These are phyloP conservation scores for Quercus engelmannii DNA, from an alignment of 306 rosid genomes.

Conservation along the genomic window DNA sequence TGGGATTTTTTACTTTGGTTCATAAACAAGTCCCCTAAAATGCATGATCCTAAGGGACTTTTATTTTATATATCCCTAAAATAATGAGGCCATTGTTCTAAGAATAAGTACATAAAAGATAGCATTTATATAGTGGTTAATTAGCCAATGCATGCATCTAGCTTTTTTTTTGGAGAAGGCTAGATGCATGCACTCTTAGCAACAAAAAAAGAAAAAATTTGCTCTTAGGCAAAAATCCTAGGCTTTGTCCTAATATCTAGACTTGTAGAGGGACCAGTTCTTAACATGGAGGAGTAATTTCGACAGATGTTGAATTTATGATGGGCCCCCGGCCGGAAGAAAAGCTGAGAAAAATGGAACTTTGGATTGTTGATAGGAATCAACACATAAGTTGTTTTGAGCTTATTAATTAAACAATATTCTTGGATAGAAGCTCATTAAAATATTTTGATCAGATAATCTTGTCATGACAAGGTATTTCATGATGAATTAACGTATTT, in stretches of 20 bases:
- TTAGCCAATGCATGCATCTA: too few species aligned
- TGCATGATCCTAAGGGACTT: background rate
- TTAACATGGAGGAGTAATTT: background rate
- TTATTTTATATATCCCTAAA: background rate
- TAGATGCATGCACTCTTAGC: too few species aligned
- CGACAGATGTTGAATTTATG: background rate
- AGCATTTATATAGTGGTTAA: too few species aligned
- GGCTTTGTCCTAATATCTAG: background rate
- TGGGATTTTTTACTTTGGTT: background rate
- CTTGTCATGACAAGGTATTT: background rate
- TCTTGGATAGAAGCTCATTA: background rate
- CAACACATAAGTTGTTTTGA: background rate
- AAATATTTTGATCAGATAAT: background rate
- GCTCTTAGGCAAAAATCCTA: background rate
- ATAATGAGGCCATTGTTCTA: background rate
- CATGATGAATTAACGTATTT: too few species aligned
- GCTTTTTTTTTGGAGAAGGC: too few species aligned
- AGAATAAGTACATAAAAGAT: background rate
- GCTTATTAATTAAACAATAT: background rate
- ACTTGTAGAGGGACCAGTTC: background rate
- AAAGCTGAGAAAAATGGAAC: background rate
- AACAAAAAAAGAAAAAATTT: background rate
- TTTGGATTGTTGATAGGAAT: background rate
- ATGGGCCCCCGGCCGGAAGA: background rate
- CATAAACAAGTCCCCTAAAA: constrained; percentile 14